Evolutionary conservation across 2,329 filamentous ascomycete species (phyloP).

Genomic region (Aspergillus sp.): DNA sequence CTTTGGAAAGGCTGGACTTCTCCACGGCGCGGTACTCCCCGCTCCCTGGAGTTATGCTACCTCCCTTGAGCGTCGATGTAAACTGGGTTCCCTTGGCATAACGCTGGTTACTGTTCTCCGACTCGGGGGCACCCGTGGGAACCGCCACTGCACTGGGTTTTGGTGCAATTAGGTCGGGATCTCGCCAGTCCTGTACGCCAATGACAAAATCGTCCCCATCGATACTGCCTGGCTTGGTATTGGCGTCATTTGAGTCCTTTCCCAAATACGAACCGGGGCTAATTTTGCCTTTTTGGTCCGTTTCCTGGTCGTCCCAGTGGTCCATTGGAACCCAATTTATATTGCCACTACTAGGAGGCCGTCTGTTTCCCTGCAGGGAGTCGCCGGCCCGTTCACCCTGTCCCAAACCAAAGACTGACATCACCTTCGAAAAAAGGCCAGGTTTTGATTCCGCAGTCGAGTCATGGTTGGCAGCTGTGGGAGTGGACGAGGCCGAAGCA

Average conservation of each 20-base stretch:
- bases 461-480: constrained; percentile 19
- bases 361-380: constrained; percentile 53
- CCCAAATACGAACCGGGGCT: constrained; percentile 8
- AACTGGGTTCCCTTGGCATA: constrained; percentile 32
- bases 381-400: constrained; percentile 24
- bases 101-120: constrained; percentile 30
- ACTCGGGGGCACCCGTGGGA: constrained; percentile 25
- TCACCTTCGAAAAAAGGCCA: constrained; percentile 46
- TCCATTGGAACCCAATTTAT: constrained; percentile 71
- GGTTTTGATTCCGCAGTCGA: constrained; percentile 21
- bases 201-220: constrained; percentile 70
- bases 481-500: constrained; percentile 35
- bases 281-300: constrained; percentile 6
- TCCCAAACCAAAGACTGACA: constrained; percentile 45
- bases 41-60: constrained; percentile 70
- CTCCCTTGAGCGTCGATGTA: constrained; percentile 53
- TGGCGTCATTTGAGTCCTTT: constrained; percentile 15
- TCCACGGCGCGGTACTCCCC: constrained; percentile 63
- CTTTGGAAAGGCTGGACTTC: constrained; percentile 23
- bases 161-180: constrained; percentile 67
- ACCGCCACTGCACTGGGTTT: constrained; percentile 27
- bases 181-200: constrained; percentile 84
- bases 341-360: constrained; percentile 71
- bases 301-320: constrained; percentile 60
- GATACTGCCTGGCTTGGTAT: constrained; percentile 21